A percentile compares a stretch with the other conserved stretches of the same genome.
Conservation (phyloP, 2,329 filamentous ascomycete genomes). For the Sclerotinia minor region DNA sequence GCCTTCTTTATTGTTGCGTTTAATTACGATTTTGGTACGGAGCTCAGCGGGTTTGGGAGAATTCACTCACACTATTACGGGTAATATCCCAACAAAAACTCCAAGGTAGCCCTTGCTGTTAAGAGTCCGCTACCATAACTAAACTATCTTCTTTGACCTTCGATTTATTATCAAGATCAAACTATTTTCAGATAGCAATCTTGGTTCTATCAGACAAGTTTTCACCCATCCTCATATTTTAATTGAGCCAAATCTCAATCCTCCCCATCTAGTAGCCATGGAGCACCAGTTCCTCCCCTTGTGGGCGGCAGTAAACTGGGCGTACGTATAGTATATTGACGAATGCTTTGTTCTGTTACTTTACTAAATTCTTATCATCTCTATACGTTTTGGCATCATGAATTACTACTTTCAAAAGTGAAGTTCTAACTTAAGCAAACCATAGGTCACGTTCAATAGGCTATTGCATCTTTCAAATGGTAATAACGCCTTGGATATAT, state of each 20-base stretch:
- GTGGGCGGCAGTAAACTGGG: constrained; percentile 2
- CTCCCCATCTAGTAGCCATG: not conserved
- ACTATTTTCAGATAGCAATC: no score
- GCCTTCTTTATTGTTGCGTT: not conserved
- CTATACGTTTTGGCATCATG: not conserved
- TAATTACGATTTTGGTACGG: not conserved
- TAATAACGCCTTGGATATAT: constrained; percentile 47
- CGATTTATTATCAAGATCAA: not conserved
- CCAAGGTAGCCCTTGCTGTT: constrained; percentile 11
- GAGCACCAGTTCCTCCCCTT: not conserved
- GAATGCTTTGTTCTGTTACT: not conserved
- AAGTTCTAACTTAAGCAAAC: constrained; percentile 1
- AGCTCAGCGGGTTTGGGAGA: not conserved
- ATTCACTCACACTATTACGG: not conserved
- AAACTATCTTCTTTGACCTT: not conserved
- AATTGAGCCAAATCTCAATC: not conserved
- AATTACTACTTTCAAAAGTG: not conserved
- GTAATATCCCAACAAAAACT: not conserved
- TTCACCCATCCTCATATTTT: not conserved
- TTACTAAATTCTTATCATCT: not conserved
- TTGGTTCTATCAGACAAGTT: not conserved
- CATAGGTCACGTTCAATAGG: constrained; percentile 48
- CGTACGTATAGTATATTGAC: constrained; percentile 6
- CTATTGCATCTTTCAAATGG: constrained; percentile 50
- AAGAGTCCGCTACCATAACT: not conserved